A percentile compares a stretch with the other conserved stretches of the same genome.
Evolutionary conservation across 2,329 filamentous ascomycete species (phyloP).

Genomic region (Trichoderma oligosporum): DNA sequence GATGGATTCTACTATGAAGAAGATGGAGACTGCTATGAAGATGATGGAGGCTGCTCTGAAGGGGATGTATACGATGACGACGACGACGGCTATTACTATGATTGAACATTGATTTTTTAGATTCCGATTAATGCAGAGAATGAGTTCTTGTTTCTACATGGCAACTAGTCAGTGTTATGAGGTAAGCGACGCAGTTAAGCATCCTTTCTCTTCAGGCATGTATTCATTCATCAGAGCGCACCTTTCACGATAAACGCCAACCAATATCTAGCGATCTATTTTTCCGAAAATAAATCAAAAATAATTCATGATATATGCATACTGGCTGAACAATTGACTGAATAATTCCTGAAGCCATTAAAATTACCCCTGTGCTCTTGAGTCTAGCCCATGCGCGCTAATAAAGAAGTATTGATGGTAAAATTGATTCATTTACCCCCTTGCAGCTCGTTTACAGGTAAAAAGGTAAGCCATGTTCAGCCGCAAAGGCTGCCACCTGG

Average conservation of each 20-base stretch:
- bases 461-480: slow-evolving; percentile 11
- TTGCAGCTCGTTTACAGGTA: not conserved
- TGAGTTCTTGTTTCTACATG: not conserved
- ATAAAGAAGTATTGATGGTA: not conserved
- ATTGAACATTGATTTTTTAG: not conserved
- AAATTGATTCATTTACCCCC: not conserved
- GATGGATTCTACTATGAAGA: not conserved
- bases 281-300: no score
- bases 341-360: not conserved
- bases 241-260: no score
- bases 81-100: no score
- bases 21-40: no score
- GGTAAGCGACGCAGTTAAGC: not conserved
- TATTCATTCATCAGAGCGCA: no score
- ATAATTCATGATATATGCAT: no score
- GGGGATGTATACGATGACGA: no score
- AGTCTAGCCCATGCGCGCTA: not conserved
- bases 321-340: not conserved
- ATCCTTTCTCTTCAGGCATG: no score
- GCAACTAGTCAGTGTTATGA: not conserved
- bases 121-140: not conserved
- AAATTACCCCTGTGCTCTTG: not conserved
- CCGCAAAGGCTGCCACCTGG: slow-evolving; percentile 2
- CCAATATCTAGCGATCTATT: no score
- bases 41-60: not conserved